Evolutionary conservation across 208 protist genomes (phyloP).

Genomic region (Trypanosoma platydactyli): DNA sequence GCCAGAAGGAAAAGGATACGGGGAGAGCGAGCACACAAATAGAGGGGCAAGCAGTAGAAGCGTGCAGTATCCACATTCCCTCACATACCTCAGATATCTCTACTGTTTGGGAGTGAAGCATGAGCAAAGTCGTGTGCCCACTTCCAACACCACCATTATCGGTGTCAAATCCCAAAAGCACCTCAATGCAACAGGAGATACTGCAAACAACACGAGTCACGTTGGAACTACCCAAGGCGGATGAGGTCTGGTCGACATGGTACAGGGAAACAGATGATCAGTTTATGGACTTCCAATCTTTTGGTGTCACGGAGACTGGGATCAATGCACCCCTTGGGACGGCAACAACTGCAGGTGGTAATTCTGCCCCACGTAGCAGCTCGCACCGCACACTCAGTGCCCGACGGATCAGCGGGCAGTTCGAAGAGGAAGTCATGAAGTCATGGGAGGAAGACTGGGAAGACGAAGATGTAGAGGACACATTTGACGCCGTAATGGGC

Average conservation of each 20-base stretch:
- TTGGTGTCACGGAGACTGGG: constrained; percentile 32
- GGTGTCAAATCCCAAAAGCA: background rate
- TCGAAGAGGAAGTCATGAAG: constrained; percentile 89
- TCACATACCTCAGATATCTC: no score
- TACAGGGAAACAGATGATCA: constrained; percentile 79
- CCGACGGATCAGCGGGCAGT: constrained; percentile 87
- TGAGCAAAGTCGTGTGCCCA: background rate
- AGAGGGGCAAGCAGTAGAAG: no score
- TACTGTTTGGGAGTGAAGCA: background rate
- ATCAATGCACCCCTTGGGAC: constrained; percentile 25
- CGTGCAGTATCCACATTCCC: no score
- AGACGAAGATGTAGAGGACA: constrained; percentile 92
- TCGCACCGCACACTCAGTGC: constrained; percentile 77
- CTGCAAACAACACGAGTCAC: constrained; percentile 62
- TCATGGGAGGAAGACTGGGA: constrained; percentile 93
- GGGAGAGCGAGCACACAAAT: no score
- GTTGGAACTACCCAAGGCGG: constrained; percentile 51
- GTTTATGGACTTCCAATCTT: constrained; percentile 86
- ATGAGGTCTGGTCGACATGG: constrained; percentile 83
- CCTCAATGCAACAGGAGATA: constrained; percentile 16
- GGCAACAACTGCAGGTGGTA: constrained; percentile 10
- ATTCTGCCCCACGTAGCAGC: constrained; percentile 33
- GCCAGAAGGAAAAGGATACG: no score
- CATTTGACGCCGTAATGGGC: constrained; percentile 87
- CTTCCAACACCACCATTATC: constrained; percentile 7